phyloP scores from a whole-genome alignment of 2,329 filamentous ascomycete genomes.

The Trichoderma hamatum region DNA sequence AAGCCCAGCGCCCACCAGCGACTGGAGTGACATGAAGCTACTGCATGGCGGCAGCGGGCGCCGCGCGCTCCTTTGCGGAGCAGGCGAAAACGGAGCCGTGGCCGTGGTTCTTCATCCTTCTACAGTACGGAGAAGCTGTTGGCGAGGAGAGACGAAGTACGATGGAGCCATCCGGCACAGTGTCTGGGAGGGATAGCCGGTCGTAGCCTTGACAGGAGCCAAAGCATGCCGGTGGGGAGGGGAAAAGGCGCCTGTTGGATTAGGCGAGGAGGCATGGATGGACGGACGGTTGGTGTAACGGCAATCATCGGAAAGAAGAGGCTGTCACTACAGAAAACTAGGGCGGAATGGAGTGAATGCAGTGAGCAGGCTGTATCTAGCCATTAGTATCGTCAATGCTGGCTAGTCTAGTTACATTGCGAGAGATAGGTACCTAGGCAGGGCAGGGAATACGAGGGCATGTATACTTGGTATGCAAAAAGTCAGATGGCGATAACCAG shows the following conservation, averaged over 20 bases:
- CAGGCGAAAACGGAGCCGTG: slow-evolving; percentile 19
- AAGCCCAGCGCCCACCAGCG: not conserved
- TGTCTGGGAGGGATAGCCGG: not conserved
- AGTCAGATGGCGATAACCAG: not conserved
- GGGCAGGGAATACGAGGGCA: too few relatives aligned
- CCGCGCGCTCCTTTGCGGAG: slow-evolving; percentile 18
- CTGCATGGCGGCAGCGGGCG: slow-evolving; percentile 20
- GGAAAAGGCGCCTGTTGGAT: not conserved
- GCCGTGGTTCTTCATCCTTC: not conserved
- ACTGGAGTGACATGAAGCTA: not conserved
- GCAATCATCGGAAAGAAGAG: slow-evolving; percentile 19
- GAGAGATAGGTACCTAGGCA: too few relatives aligned
- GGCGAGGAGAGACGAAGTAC: not conserved
- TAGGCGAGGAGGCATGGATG: not conserved
- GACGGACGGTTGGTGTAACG: not conserved
- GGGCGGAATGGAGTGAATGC: not conserved
- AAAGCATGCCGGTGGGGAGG: not conserved
- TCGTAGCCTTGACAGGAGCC: not conserved
- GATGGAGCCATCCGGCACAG: not conserved
- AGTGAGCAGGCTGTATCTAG: not conserved
- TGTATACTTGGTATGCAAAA: not conserved
- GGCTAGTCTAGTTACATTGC: not conserved
- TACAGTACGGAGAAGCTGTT: not conserved
- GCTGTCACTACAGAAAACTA: not conserved
- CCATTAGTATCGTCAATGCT: not conserved